These are phyloP conservation scores for Herpetomonas samuelpessoai DNA, from an alignment of 208 protist species.

Conservation along the genomic window DNA sequence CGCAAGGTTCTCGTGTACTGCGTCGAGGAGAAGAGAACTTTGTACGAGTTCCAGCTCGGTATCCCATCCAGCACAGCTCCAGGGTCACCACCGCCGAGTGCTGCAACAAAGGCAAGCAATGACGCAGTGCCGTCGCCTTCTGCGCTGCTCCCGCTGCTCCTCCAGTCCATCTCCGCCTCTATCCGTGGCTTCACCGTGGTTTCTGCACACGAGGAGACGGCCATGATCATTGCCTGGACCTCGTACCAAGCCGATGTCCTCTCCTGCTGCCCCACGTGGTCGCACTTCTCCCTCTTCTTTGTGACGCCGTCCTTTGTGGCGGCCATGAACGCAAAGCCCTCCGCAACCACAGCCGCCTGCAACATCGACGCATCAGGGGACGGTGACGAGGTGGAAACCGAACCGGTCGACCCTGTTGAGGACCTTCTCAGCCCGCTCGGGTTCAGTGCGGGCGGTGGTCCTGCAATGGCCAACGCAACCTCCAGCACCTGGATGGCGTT, in stretches of 20 bases:
- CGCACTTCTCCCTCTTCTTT: slow-evolving; percentile 1
- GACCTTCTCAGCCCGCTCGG: neutral
- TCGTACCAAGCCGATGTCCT: neutral
- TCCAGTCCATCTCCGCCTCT: neutral
- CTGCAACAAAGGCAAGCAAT: neutral
- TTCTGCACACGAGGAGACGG: neutral
- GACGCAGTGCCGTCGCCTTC: neutral
- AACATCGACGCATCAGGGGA: neutral
- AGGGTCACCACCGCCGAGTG: neutral
- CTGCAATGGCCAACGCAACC: too few species aligned
- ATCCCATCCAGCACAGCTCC: neutral
- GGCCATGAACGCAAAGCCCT: too few species aligned
- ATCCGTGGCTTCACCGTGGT: neutral
- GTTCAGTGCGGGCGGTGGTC: too few species aligned
- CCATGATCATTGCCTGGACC: neutral
- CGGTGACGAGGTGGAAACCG: neutral
- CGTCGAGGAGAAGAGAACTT: neutral
- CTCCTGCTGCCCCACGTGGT: neutral
- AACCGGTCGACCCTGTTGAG: neutral
- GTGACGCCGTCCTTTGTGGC: neutral
- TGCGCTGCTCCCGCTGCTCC: neutral
- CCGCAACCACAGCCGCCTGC: too few species aligned
- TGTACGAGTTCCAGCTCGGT: neutral
- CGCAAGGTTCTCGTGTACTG: neutral
- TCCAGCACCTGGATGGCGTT: neutral